Percentiles rank a stretch among this genome's conserved stretches.
Conservation (phyloP, 2,329 filamentous ascomycete genomes). For the Saccharata proteae region DNA sequence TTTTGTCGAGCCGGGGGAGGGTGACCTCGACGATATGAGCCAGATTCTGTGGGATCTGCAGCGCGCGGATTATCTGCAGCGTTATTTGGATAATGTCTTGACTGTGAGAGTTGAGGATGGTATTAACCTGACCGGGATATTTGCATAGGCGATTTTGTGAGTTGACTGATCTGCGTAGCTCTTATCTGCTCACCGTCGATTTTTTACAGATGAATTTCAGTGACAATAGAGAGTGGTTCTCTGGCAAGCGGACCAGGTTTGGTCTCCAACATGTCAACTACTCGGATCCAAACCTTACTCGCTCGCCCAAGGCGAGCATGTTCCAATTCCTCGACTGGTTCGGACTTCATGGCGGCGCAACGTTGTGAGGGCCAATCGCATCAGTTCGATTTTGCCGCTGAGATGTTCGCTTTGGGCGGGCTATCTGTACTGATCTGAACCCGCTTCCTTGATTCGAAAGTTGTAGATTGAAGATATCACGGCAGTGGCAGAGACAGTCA, state of each 20-base stretch:
- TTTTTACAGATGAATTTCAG: no score
- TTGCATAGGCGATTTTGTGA: constrained; percentile 26
- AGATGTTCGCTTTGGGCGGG: no score
- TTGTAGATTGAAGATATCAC: no score
- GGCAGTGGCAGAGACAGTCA: no score
- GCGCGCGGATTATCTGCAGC: constrained; percentile 29
- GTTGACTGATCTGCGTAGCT: not conserved
- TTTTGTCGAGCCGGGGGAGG: constrained; percentile 30
- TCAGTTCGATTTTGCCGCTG: no score
- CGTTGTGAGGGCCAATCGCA: no score
- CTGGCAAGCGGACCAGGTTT: constrained; percentile 26
- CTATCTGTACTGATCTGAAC: no score
- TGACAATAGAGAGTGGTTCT: constrained; percentile 32
- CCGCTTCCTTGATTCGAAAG: no score
- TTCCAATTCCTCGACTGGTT: constrained; percentile 34
- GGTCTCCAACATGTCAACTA: constrained; percentile 34
- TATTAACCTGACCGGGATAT: constrained; percentile 32
- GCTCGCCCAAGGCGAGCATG: constrained; percentile 30
- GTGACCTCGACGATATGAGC: constrained; percentile 16
- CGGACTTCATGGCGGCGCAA: no score
- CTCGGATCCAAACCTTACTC: constrained; percentile 25
- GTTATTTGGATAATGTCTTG: constrained; percentile 30
- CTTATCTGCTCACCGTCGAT: not conserved
- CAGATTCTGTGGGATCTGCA: constrained; percentile 29
- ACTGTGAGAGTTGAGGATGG: constrained; percentile 24